Conservation (phyloP, 495 filamentous ascomycete genomes). For the Aspergillus biplanus region DNA sequence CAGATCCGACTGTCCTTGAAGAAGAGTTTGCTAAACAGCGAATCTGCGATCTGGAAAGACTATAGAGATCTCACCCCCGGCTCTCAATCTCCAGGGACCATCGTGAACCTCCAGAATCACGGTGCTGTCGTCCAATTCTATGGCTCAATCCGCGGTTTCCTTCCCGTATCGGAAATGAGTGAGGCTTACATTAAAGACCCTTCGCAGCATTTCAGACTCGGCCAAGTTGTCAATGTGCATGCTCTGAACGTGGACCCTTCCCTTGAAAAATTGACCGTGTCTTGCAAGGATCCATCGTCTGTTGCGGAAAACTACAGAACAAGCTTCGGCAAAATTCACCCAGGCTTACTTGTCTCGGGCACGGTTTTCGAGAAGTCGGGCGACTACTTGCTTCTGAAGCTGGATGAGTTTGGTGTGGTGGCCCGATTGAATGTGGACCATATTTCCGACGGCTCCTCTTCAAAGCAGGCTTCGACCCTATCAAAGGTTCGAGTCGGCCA, state of each 20-base stretch:
- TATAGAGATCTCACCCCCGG: conserved; percentile 72
- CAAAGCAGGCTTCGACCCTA: conserved; percentile 72
- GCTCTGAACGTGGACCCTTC: conserved; percentile 76
- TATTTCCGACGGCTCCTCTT: conserved; percentile 76
- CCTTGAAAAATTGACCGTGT: conserved; percentile 75
- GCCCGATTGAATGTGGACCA: conserved; percentile 76
- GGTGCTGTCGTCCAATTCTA: conserved; percentile 96
- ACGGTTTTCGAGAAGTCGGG: conserved; percentile 83
- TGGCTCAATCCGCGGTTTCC: conserved; percentile 75
- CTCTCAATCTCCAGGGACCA: conserved; percentile 77
- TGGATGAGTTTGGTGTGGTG: conserved; percentile 70
- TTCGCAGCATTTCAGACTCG: conserved; percentile 81
- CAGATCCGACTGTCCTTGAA: conserved; percentile 89
- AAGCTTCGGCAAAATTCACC: conserved; percentile 69
- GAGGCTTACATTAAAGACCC: conserved; percentile 93
- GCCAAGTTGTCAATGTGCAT: conserved; percentile 88
- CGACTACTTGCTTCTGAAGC: conserved; percentile 76
- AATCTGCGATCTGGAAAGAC: conserved; percentile 71
- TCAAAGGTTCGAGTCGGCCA: conserved; percentile 83
- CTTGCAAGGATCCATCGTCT: conserved; percentile 84
- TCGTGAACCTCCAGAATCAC: conserved; percentile 72
- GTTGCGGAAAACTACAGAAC: conserved; percentile 76
- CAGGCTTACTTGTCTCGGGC: conserved; percentile 73
- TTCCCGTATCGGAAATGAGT: conserved; percentile 95
- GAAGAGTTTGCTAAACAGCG: conserved; percentile 90